Evolutionary conservation across 169 alveolate species (phyloP), one percentile per base, ranked within the genome.

Genomic region (Toxoplasma gondii): DNA sequence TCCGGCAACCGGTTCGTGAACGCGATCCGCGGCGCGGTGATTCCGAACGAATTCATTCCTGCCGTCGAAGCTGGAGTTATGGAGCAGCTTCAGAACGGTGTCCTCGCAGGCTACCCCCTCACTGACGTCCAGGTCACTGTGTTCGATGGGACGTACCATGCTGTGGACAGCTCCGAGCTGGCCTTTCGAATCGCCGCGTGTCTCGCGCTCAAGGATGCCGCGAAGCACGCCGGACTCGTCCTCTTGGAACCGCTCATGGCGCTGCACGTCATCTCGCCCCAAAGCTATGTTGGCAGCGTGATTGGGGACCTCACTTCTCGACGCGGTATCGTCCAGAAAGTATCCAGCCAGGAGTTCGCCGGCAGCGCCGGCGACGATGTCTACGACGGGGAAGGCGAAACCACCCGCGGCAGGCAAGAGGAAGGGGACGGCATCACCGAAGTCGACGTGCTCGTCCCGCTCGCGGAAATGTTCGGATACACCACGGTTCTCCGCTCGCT

Each of bases 211-310:
- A 95, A 98, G 94, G 98, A 98, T 83, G 98, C 98, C 9, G 98
- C 98, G 49, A 91, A 95, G 34, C 91, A 96, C 93, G 97, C 98
- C 17, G 92, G 96, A 43, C 97, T 97, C 58, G 93, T 94, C 45
- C 97, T 98, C 58, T 93, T 98, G 88, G 99, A 98, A 96, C 99
- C 99, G 74, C 96, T 97, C 88, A 97, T 98, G 99, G 97, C 96
- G 93, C 98, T 97, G 69, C 95, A 94, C 83, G 82, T 44, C 64
- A 43, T 69, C 43, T 95, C 98, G 44, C 99, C 99, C 16, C 96
- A 93, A 74, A 97, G 93, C 53, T 96, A 96, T 93, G 95, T 97
- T 92, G 98, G 98, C 86, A 92, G 92, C 86, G 95, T 98, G 64
- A 91, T 98, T 31, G 97, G 97, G 1, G 98, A 97, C 95, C 96